Percentiles rank a stretch among this genome's conserved stretches.
phyloP scores from a whole-genome alignment of 495 filamentous ascomycete species.

The Hypoxylon trugodes region DNA sequence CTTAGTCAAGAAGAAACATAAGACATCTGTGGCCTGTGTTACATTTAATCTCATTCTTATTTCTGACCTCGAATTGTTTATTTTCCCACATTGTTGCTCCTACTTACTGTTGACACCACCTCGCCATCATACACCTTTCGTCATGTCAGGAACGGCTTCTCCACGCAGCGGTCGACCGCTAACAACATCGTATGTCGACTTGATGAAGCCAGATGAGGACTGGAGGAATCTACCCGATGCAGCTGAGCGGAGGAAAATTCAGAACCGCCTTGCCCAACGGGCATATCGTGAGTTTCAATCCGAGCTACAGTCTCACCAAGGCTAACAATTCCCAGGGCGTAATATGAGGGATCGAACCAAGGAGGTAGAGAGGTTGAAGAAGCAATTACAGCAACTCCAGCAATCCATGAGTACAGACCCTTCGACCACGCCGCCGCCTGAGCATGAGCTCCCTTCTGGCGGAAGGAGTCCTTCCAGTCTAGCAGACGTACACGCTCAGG shows the following conservation, averaged over 20 bases:
- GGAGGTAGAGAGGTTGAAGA: slow-evolving; percentile 46
- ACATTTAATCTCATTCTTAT: slow-evolving; percentile 31
- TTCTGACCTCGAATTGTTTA: slow-evolving; percentile 5
- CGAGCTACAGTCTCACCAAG: neutral
- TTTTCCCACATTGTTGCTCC: neutral
- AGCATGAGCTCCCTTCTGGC: slow-evolving; percentile 41
- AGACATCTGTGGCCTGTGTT: slow-evolving; percentile 25
- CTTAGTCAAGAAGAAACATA: slow-evolving; percentile 22
- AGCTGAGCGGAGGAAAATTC: slow-evolving; percentile 48
- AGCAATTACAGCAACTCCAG: slow-evolving; percentile 44
- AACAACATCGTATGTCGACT: slow-evolving; percentile 45
- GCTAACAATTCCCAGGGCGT: slow-evolving; percentile 37
- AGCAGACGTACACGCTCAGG: slow-evolving; percentile 34
- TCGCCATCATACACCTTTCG: neutral
- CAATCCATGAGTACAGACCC: slow-evolving; percentile 38
- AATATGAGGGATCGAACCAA: slow-evolving; percentile 48
- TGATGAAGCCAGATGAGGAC: slow-evolving; percentile 48
- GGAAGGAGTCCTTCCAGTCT: slow-evolving; percentile 41
- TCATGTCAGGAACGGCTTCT: slow-evolving; percentile 43
- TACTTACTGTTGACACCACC: neutral
- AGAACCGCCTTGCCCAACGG: slow-evolving; percentile 51
- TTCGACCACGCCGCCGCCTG: slow-evolving; percentile 40
- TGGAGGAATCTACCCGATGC: slow-evolving; percentile 48
- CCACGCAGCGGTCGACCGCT: slow-evolving; percentile 47
- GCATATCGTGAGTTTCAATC: slow-evolving; percentile 45